Percentiles rank a stretch among this genome's conserved stretches.
These are phyloP conservation scores for Candida easanensis DNA, from an alignment of 805 yeast species.

Conservation along the genomic window DNA sequence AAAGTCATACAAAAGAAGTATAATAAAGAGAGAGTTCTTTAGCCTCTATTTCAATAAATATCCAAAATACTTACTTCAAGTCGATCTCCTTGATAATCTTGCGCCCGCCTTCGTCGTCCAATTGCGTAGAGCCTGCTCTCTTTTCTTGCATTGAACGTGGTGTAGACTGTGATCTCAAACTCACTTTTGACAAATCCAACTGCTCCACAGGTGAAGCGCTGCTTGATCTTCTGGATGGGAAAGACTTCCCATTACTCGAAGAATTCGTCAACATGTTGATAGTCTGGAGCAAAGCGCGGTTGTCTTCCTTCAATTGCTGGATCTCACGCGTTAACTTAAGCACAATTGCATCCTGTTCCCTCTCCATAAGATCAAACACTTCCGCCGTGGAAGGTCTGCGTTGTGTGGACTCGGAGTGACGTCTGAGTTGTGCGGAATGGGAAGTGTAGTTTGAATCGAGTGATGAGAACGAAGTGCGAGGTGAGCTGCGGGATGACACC, in stretches of 20 bases:
- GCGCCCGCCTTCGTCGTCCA: neutral
- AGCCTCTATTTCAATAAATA: neutral
- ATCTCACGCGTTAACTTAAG: conserved; percentile 65
- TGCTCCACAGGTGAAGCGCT: conserved; percentile 4
- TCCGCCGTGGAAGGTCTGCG: conserved; percentile 40
- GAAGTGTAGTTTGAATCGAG: conserved; percentile 9
- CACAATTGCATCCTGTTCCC: conserved; percentile 76
- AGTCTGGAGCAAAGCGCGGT: conserved; percentile 33
- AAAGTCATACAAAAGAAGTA: neutral
- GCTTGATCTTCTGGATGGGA: conserved; percentile 12
- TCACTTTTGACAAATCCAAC: conserved; percentile 7
- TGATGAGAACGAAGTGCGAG: conserved; percentile 19
- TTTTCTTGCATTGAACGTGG: neutral
- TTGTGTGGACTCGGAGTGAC: conserved; percentile 19
- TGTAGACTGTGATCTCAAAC: neutral
- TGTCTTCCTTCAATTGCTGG: conserved; percentile 50
- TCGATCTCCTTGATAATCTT: neutral
- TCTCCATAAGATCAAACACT: conserved; percentile 59
- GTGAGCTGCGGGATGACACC: conserved; percentile 19
- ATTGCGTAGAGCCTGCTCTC: neutral
- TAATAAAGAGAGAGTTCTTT: neutral
- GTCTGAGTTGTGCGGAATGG: conserved; percentile 15
- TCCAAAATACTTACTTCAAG: neutral
- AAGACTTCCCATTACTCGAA: conserved; percentile 9
- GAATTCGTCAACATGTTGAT: conserved; percentile 20